These are phyloP conservation scores for Tuber melanosporum DNA, from an alignment of 495 filamentous ascomycete genomes.

Conservation along the genomic window DNA sequence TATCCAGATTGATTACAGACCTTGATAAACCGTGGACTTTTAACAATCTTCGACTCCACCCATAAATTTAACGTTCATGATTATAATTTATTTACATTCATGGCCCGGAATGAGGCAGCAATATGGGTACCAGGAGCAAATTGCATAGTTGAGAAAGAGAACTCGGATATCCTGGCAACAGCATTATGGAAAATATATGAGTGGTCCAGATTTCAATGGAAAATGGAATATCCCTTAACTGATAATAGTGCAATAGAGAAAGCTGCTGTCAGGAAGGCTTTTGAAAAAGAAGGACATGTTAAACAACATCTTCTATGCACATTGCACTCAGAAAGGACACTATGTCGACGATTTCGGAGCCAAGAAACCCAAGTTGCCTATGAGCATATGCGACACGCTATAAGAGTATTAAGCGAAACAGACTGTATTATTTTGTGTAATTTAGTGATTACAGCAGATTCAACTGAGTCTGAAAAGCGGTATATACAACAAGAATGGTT, in stretches of 20 bases:
- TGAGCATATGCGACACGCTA: background rate
- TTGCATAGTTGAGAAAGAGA: constrained; percentile 11
- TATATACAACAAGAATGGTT: background rate
- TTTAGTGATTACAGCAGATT: too few species aligned
- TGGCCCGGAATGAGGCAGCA: background rate
- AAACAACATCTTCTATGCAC: constrained; percentile 11
- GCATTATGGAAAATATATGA: background rate
- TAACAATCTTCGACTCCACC: constrained; percentile 15
- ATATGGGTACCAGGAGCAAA: constrained; percentile 8
- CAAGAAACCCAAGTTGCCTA: background rate
- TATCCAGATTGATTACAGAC: background rate
- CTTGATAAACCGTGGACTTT: background rate
- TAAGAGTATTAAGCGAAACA: too few species aligned
- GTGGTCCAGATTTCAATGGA: background rate
- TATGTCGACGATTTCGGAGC: background rate
- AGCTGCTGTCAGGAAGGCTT: constrained; percentile 5
- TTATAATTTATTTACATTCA: constrained; percentile 10
- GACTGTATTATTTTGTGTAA: too few species aligned
- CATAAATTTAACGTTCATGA: constrained; percentile 5
- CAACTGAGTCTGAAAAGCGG: background rate
- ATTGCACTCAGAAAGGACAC: constrained; percentile 6
- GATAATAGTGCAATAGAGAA: constrained; percentile 12
- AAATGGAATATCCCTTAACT: constrained; percentile 9
- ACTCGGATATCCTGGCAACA: constrained; percentile 7
- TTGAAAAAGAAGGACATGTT: background rate